A percentile compares a stretch with the other conserved stretches of the same genome.
These are phyloP conservation scores for Berkeleyomyces basicola DNA, from an alignment of 2,329 filamentous ascomycete genomes.

Conservation along the genomic window DNA sequence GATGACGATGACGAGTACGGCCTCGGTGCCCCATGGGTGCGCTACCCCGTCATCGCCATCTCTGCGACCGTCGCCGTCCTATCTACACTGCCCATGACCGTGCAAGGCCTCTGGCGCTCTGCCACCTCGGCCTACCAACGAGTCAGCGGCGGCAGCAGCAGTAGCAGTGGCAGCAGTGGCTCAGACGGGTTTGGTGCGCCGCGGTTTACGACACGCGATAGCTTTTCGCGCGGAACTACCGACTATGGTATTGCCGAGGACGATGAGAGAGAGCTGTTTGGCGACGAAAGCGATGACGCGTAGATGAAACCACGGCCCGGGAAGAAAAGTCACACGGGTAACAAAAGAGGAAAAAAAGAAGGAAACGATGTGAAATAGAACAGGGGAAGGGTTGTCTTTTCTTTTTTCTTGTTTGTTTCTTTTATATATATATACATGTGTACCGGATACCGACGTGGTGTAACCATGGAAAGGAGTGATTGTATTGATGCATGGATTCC, in stretches of 20 bases:
- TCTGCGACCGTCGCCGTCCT: conserved; percentile 46
- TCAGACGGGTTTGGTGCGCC: conserved; percentile 34
- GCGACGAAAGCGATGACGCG: conserved; percentile 87
- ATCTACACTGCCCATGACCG: conserved; percentile 52
- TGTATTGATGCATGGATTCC: too few relatives aligned
- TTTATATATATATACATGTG: too few relatives aligned
- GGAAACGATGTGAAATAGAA: background rate
- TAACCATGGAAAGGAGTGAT: too few relatives aligned
- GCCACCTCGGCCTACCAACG: conserved; percentile 34
- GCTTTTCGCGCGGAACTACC: conserved; percentile 72
- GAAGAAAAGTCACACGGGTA: background rate
- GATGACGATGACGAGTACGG: conserved; percentile 62
- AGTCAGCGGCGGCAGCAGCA: conserved; percentile 29
- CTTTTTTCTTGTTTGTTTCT: too few relatives aligned
- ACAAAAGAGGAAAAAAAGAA: background rate
- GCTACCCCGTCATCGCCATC: conserved; percentile 61
- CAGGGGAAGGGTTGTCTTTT: too few relatives aligned
- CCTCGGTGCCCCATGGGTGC: conserved; percentile 56
- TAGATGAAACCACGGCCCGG: conserved; percentile 19
- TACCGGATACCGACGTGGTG: too few relatives aligned
- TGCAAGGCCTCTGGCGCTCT: conserved; percentile 55
- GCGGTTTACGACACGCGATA: conserved; percentile 73
- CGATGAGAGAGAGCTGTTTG: conserved; percentile 85
- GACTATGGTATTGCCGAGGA: conserved; percentile 82
- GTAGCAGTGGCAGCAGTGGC: conserved; percentile 29